phyloP scores from a whole-genome alignment of 306 rosid genomes.

The Cucurbita argyrosperma region DNA sequence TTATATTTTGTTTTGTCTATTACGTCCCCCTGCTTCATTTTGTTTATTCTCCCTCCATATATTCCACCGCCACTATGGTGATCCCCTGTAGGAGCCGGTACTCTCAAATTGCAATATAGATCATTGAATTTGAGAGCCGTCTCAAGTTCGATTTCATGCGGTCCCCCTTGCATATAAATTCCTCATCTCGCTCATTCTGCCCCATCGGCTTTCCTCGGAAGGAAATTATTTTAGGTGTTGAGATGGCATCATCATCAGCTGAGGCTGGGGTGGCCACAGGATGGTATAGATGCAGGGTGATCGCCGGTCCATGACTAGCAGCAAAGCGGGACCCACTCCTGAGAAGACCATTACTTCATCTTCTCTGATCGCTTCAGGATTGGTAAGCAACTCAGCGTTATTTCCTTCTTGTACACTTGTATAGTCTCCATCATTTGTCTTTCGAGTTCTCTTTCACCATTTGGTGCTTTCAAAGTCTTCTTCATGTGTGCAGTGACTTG shows the following conservation, averaged over 20 bases:
- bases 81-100: no score
- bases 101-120: no score
- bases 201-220: not conserved
- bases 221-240: slow-evolving; percentile 28
- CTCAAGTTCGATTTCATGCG: no score
- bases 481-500: not conserved
- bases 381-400: slow-evolving; percentile 25
- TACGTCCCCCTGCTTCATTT: no score
- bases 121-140: no score
- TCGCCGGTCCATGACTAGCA: slow-evolving; percentile 60
- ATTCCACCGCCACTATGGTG: no score
- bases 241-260: slow-evolving; percentile 70
- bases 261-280: slow-evolving; percentile 31
- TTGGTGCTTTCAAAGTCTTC: not conserved
- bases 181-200: no score
- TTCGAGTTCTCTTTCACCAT: not conserved
- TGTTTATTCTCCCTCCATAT: no score
- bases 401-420: not conserved
- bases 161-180: no score
- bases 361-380: slow-evolving; percentile 75
- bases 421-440: not conserved
- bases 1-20: no score
- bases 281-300: slow-evolving; percentile 89
- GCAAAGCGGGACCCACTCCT: slow-evolving; percentile 82
- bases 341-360: slow-evolving; percentile 74